Evolutionary conservation across 2,329 filamentous ascomycete species (phyloP).

Genomic region (Lecanicillium sp.): DNA sequence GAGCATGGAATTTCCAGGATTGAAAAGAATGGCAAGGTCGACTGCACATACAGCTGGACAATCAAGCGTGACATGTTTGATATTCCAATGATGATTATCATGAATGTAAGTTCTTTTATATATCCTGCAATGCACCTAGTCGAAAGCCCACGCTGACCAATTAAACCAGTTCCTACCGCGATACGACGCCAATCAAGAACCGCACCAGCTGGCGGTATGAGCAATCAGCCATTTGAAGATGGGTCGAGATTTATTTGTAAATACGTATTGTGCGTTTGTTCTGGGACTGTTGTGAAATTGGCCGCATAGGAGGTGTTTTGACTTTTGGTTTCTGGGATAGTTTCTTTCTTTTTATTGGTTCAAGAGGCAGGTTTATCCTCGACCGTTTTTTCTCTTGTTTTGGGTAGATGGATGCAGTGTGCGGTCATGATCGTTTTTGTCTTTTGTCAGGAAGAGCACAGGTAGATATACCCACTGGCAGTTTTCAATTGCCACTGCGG

Average conservation of each 20-base stretch:
- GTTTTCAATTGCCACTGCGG: too few relatives aligned
- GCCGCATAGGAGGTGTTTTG: conserved; percentile 16
- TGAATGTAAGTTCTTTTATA: conserved; percentile 68
- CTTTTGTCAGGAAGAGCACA: background rate
- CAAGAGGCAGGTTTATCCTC: background rate
- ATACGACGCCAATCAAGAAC: conserved; percentile 50
- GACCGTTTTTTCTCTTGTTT: too few relatives aligned
- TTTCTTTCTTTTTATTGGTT: conserved; percentile 10
- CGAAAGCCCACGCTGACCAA: conserved; percentile 16
- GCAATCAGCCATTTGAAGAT: background rate
- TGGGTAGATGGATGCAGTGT: background rate
- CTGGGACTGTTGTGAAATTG: conserved; percentile 9
- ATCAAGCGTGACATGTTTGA: conserved; percentile 96
- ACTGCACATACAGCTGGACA: conserved; percentile 94
- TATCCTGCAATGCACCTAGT: background rate
- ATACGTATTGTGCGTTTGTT: conserved; percentile 1
- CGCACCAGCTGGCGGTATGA: conserved; percentile 47
- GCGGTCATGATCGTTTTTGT: background rate
- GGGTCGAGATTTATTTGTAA: too few relatives aligned
- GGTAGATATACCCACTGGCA: too few relatives aligned
- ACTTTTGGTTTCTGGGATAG: conserved; percentile 10
- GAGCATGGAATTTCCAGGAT: conserved; percentile 75
- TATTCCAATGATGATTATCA: conserved; percentile 96
- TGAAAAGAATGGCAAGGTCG: conserved; percentile 81
- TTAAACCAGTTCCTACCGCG: conserved; percentile 45